Base-by-base conservation (phyloP, 495 filamentous ascomycete genomes). In the Alectoria sarmentosa region DNA sequence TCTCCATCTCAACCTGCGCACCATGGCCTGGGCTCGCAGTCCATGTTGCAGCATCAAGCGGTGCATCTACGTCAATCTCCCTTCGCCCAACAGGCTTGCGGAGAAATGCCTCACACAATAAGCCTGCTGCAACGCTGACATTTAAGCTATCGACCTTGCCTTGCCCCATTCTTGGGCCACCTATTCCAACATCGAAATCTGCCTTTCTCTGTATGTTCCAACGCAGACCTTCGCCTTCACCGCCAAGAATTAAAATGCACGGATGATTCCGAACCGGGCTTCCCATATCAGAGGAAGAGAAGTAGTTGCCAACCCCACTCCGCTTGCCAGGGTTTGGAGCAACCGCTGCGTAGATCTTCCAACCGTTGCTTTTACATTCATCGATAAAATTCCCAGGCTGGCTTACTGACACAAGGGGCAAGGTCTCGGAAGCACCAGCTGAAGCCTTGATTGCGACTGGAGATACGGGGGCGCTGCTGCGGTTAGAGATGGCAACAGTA, bases 371-470 rank as follows among this genome's bases (percentile, higher is more conserved):
- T 56, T 83, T 81, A 10, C 86, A 90, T 13, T 79, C 75, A 26
- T 79, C 74, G 32, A 98, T 81, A 71, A 98, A 94, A 21, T 80
- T 79, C 9, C 79, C 76, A 19, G 90, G 81, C 3, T 87, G 83
- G 48, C 73, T 76, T 55, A 92, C 80, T 11, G 83, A 77, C 48
- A 96, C 83, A 13, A 96, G 73, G 1, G 83, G 83, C 64, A 96
- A 76, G 60, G 84, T 81, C 73, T 98, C 94, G 7, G 89, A 83
- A 21, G 93, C 92, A 30, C 94, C 94, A 0, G 89, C 84, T 13
- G 92, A 90, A 3, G 92, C 87, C 71, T 98, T 98, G 57, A 94
- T 82, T 0, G 90, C 84, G 14, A 90, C 82, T 2, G 90, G 78
- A 36, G 86, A 88, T 48, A 97, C 74, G 3, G 85, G 81, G 0